Conservation (phyloP, 371 early-diverging fungal species). For the Antonospora locustae region DNA sequence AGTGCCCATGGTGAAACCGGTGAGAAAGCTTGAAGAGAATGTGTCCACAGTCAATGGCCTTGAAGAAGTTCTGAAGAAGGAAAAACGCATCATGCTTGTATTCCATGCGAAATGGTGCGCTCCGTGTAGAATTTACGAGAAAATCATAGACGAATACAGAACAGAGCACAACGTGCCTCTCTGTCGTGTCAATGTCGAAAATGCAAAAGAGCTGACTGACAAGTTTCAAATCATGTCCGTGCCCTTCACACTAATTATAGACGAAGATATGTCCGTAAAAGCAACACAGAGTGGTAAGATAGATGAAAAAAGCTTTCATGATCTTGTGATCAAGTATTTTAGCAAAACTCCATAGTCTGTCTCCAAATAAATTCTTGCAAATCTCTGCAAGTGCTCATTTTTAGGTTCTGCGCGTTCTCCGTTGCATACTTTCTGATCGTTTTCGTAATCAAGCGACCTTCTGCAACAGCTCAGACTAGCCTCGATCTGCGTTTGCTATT, state of each 20-base stretch:
- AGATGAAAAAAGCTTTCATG: no score
- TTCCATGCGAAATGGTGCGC: constrained; percentile 3
- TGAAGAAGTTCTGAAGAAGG: constrained; percentile 1
- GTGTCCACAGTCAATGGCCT: background rate
- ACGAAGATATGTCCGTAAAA: constrained; percentile 2
- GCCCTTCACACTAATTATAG: constrained; percentile 6
- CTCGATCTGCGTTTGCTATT: no score
- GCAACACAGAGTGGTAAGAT: no score
- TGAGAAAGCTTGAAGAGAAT: constrained; percentile 1
- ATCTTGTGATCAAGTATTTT: no score
- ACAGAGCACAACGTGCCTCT: constrained; percentile 13
- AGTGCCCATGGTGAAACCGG: constrained; percentile 1
- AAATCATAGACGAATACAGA: constrained; percentile 5
- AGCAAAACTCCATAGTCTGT: no score
- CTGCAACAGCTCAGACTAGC: no score
- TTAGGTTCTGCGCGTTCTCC: no score
- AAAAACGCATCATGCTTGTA: background rate
- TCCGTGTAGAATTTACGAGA: constrained; percentile 7
- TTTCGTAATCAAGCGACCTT: no score
- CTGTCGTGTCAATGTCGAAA: constrained; percentile 1
- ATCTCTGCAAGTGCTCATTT: no score
- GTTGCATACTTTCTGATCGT: no score
- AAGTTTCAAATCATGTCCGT: constrained; percentile 9
- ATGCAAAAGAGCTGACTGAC: background rate
- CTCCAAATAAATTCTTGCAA: no score